A percentile compares a stretch with the other conserved stretches of the same genome.
Conservation (phyloP, 2,329 filamentous ascomycete genomes). For the Dothiorella sarmentorum region DNA sequence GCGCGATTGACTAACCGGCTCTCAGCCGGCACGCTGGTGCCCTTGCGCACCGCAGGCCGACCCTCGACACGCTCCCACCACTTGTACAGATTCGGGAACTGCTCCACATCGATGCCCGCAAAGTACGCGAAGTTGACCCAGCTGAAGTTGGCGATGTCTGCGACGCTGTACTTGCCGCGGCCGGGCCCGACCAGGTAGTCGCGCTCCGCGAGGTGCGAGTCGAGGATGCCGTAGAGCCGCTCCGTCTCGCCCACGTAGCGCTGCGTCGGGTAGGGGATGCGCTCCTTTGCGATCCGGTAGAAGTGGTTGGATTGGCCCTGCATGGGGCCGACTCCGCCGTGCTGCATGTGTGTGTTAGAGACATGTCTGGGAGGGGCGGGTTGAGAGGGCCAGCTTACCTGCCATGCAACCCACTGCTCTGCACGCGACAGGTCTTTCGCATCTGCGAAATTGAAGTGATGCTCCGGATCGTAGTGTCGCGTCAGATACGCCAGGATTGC, state of each 20-base stretch:
- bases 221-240: constrained; percentile 45
- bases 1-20: constrained; percentile 41
- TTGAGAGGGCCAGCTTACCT: constrained; percentile 22
- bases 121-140: constrained; percentile 44
- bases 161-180: constrained; percentile 44
- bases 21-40: constrained; percentile 36
- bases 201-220: constrained; percentile 36
- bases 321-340: constrained; percentile 31
- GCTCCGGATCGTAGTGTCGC: constrained; percentile 46
- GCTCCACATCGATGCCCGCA: constrained; percentile 40
- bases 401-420: constrained; percentile 64
- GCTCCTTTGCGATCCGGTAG: constrained; percentile 42
- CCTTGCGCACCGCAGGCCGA: constrained; percentile 42
- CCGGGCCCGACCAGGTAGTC: constrained; percentile 47
- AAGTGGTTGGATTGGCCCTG: constrained; percentile 40
- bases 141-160: constrained; percentile 45
- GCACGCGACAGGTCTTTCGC: constrained; percentile 45
- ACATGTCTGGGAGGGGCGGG: neutral
- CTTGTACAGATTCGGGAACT: constrained; percentile 43
- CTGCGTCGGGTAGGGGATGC: constrained; percentile 44
- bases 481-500: constrained; percentile 44
- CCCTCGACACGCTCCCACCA: constrained; percentile 44
- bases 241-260: constrained; percentile 48
- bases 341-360: neutral
- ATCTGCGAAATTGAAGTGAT: constrained; percentile 47